phyloP scores from a whole-genome alignment of 345 rosid genomes.

The Fremontodendron californicum region DNA sequence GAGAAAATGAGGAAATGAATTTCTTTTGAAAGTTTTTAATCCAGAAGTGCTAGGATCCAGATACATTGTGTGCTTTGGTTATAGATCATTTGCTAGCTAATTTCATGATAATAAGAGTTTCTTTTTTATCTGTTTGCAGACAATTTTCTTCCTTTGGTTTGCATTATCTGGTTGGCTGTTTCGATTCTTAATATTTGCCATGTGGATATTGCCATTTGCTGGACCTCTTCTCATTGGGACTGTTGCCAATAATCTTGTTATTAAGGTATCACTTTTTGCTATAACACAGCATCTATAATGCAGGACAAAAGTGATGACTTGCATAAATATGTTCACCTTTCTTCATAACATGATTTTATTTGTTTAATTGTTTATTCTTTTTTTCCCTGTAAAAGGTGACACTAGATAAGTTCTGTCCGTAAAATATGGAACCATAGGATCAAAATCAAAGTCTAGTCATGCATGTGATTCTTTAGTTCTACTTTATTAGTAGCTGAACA shows the following conservation, averaged over 20 bases:
- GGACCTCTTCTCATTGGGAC: too few species aligned
- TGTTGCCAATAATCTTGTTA: slow-evolving; percentile 76
- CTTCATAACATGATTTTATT: background rate
- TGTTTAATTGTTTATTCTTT: background rate
- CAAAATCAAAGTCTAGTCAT: background rate
- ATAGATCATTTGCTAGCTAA: background rate
- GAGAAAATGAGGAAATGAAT: background rate
- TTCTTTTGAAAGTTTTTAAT: background rate
- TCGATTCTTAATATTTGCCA: too few species aligned
- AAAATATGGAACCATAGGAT: background rate
- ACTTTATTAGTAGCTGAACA: background rate
- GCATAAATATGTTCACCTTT: background rate
- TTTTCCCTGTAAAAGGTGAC: background rate
- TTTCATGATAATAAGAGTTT: background rate
- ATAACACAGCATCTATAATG: background rate
- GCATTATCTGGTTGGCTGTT: slow-evolving; percentile 91
- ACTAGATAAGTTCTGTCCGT: background rate
- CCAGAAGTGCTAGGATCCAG: background rate
- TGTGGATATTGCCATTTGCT: too few species aligned
- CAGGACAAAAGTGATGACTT: background rate
- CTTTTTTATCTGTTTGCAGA: slow-evolving; percentile 35
- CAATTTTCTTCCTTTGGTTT: slow-evolving; percentile 84
- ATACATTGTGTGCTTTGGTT: background rate
- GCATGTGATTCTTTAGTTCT: background rate
- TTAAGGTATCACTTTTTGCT: slow-evolving; percentile 49